phyloP scores from a whole-genome alignment of 2,329 filamentous ascomycete genomes.

The Akanthomyces dipterigenus region DNA sequence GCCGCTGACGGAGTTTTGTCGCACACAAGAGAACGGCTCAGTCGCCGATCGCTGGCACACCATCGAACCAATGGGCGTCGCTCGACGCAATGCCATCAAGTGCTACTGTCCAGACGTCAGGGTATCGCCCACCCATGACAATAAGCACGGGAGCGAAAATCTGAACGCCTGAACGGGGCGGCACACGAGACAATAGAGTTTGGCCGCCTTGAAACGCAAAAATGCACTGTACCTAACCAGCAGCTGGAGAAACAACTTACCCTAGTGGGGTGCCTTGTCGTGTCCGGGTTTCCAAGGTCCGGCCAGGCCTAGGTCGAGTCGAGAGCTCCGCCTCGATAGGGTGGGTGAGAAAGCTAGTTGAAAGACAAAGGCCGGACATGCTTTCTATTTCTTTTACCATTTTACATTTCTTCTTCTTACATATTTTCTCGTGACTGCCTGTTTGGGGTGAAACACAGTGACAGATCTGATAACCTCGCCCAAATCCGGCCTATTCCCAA shows the following conservation, averaged over 20 bases:
- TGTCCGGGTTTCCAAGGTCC: background rate
- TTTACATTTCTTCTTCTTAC: background rate
- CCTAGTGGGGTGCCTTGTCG: background rate
- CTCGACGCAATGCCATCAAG: background rate
- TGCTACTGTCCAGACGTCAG: background rate
- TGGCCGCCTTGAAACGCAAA: background rate
- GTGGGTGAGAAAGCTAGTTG: background rate
- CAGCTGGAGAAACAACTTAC: background rate
- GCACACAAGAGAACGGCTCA: background rate
- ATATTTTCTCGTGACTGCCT: too few species aligned
- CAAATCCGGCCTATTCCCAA: background rate
- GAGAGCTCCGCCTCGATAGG: background rate
- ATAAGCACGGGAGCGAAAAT: background rate
- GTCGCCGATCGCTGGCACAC: background rate
- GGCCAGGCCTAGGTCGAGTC: background rate
- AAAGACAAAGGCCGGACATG: background rate
- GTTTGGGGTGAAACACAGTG: too few species aligned
- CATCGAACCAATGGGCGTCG: background rate
- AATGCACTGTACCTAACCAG: too few species aligned
- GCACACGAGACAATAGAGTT: background rate
- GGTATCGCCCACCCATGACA: background rate
- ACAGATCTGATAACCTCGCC: background rate
- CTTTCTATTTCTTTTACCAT: background rate
- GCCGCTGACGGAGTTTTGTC: background rate
- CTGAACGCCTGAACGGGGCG: background rate